Percentiles rank a stretch among this genome's conserved stretches.
Conservation (phyloP, 129 eudicot genomes). For the Sambucus nigra region DNA sequence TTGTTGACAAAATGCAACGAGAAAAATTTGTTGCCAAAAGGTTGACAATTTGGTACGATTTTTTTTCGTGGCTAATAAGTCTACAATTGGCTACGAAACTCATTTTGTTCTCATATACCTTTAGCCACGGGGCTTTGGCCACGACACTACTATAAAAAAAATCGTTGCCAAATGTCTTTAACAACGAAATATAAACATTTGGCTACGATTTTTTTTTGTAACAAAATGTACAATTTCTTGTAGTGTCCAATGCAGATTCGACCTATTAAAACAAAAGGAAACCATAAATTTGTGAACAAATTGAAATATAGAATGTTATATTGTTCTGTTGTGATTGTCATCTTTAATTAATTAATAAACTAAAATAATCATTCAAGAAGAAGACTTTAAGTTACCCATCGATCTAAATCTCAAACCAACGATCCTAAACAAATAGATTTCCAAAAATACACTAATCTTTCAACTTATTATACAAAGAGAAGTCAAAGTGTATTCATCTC, state of each 20-base stretch:
- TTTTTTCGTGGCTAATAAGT: no score
- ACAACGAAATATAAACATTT: no score
- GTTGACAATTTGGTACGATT: no score
- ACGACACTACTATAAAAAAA: no score
- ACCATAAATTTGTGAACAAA: neutral
- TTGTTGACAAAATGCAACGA: no score
- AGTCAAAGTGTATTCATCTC: constrained; percentile 6
- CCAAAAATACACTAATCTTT: constrained; percentile 6
- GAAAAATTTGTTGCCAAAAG: no score
- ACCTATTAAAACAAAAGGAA: neutral
- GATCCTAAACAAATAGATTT: constrained; percentile 6
- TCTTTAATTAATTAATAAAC: constrained; percentile 2
- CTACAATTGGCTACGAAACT: no score
- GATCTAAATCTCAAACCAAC: neutral
- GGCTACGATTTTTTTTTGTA: no score
- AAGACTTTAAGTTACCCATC: neutral
- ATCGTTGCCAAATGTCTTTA: no score
- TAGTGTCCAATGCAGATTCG: constrained; percentile 34
- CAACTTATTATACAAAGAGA: neutral
- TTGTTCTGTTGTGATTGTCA: neutral
- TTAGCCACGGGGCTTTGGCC: no score
- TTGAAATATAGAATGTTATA: neutral
- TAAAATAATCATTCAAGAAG: neutral
- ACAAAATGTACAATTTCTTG: no score
- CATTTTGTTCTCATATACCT: no score